Base-by-base conservation (phyloP, 1,284 basidiomycete species). In the Fistulina hepatica region DNA sequence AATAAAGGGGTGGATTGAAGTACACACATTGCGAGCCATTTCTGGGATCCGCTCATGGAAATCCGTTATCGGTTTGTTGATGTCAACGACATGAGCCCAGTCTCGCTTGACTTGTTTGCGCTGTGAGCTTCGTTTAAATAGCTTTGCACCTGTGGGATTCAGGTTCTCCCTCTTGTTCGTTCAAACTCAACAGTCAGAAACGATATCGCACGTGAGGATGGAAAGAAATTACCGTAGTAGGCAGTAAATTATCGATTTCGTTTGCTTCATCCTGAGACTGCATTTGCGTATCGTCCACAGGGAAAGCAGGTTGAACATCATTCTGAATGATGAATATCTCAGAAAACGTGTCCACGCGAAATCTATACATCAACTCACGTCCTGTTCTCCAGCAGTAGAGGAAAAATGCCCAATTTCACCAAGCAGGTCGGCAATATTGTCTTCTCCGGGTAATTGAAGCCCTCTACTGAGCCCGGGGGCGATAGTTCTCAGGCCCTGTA, bases 41-140 rank as follows among this genome's bases (percentile, higher is more conserved):
- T 86, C 79, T 2, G 89, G 91, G 9, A 94, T 85, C 21, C 94
- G 73, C 50, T 91, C 77, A 41, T 73, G 71, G 55, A 94, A 95
- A 54, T 97, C 97, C 19, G 69, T 65, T 54, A 97, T 78, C 24
- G 88, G 81, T 51, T 85, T 81, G 52, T 89, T 91, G 47, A 97
- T 78, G 55, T 98, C 89, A 11, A 98, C 84, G 13, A 92, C 84
- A 65, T 97, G 95, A 2, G 94, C 95, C 95, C 95, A 99, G 48
- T 97, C 91, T 37, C 89, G 81, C 60, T 94, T 95, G 42, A 71
- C 3, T 74, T 54, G 34, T 67, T 62, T 6, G 59, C 45, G 16
- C 63, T 64, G 39, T 61, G 67, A 8, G 54, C 38, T 19, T 59
- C 61, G 39, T 61, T 56, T 40, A 55, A 60, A 20, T 55, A 48